Percentiles rank a stretch among this genome's conserved stretches.
These are phyloP conservation scores for Pseudisothecium myosuroides DNA, from an alignment of 225 moss, liverwort and hornwort genomes.

Conservation along the genomic window DNA sequence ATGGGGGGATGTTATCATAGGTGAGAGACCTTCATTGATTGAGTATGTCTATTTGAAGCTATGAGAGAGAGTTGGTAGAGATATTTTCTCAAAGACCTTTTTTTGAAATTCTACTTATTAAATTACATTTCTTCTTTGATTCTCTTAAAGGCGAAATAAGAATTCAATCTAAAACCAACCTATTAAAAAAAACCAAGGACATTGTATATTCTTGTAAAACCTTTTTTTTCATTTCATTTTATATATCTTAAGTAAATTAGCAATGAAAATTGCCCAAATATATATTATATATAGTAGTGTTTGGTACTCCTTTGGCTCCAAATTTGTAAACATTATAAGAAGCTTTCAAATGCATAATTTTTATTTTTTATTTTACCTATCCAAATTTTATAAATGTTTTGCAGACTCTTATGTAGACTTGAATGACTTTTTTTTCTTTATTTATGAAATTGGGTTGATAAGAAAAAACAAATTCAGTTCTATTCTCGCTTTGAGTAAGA, in stretches of 20 bases:
- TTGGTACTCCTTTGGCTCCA: neutral
- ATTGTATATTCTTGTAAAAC: no score
- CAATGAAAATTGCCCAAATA: neutral
- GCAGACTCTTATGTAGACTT: neutral
- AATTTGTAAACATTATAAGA: neutral
- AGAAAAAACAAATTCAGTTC: neutral
- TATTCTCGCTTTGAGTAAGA: neutral
- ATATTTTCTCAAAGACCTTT: neutral
- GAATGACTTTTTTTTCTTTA: neutral
- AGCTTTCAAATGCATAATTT: neutral
- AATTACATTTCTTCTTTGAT: neutral
- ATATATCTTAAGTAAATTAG: neutral
- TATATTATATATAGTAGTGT: neutral
- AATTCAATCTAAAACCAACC: no score
- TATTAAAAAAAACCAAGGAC: accelerated
- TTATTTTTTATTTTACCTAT: neutral
- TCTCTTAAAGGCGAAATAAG: neutral
- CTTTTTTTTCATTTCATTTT: neutral
- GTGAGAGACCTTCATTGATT: neutral
- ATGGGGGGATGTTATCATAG: neutral
- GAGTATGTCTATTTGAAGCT: neutral
- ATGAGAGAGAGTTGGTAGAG: neutral
- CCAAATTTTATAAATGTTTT: neutral
- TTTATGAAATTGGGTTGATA: neutral
- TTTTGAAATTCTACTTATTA: neutral